Evolutionary conservation across 139 green algal genomes (phyloP).

Genomic region (Tetradesmus lagerheimii): DNA sequence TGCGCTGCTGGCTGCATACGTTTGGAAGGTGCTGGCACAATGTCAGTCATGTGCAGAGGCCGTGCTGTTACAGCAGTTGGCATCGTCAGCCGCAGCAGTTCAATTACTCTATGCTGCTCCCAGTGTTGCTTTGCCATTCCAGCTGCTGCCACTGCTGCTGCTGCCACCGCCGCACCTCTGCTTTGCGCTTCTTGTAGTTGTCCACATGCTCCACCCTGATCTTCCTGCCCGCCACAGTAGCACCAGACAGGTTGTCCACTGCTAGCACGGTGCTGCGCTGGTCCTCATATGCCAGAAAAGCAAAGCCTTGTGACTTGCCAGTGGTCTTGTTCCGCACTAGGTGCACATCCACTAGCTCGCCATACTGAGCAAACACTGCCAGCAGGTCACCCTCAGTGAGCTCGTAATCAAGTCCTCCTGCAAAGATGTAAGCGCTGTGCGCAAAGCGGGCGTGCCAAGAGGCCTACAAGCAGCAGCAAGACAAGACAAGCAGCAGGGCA

Average conservation of each 20-base stretch:
- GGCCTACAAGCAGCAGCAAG: constrained; percentile 51
- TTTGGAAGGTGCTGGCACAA: no score
- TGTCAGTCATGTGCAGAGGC: no score
- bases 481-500: not conserved
- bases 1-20: no score
- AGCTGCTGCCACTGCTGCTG: constrained; percentile 5
- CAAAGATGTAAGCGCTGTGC: constrained; percentile 95
- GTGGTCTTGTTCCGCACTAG: constrained; percentile 78
- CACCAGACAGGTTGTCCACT: constrained; percentile 98
- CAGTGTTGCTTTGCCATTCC: no score
- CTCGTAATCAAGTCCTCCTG: constrained; percentile 89
- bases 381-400: constrained; percentile 98
- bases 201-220: constrained; percentile 97
- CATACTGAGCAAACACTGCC: constrained; percentile 97
- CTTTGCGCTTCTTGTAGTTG: constrained; percentile 93
- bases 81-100: no score
- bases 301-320: constrained; percentile 92
- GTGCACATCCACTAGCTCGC: constrained; percentile 97
- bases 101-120: no score
- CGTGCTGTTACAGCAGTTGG: no score
- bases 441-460: constrained; percentile 97
- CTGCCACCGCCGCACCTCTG: constrained; percentile 67
- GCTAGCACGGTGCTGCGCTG: constrained; percentile 97
- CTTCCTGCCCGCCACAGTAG: constrained; percentile 82
- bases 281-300: constrained; percentile 98